A percentile compares a stretch with the other conserved stretches of the same genome.
phyloP scores from a whole-genome alignment of 1,284 basidiomycete genomes.

The Trametes sp. region DNA sequence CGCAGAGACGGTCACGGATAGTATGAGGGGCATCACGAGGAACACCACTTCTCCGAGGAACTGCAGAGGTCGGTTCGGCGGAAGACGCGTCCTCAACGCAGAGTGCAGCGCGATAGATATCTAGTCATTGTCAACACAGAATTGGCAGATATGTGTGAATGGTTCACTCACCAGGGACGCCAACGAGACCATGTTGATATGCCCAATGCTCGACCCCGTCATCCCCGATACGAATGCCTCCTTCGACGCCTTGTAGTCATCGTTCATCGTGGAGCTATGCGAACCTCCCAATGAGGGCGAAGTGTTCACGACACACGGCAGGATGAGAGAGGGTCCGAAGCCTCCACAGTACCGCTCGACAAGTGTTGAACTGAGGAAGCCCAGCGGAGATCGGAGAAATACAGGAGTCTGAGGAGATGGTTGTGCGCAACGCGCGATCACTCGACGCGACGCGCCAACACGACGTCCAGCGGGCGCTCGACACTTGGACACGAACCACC shows the following conservation, averaged over 20 bases:
- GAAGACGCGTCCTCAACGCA: conserved; percentile 56
- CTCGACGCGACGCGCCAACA: no score
- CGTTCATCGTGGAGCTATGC: conserved; percentile 13
- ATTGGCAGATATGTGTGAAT: background rate
- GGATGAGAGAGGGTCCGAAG: no score
- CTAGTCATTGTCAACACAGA: conserved; percentile 50
- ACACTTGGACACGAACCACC: background rate
- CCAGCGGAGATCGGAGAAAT: no score
- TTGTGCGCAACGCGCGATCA: background rate
- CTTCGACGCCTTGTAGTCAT: conserved; percentile 82
- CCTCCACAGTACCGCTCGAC: no score
- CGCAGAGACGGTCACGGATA: conserved; percentile 83
- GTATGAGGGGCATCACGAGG: conserved; percentile 78
- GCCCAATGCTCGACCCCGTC: conserved; percentile 78
- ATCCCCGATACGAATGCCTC: conserved; percentile 88
- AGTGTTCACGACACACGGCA: no score
- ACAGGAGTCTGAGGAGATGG: no score
- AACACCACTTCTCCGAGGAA: conserved; percentile 69
- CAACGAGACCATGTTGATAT: conserved; percentile 78
- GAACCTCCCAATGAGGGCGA: no score
- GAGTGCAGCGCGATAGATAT: conserved; percentile 77
- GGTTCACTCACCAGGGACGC: conserved; percentile 68
- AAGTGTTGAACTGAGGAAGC: no score
- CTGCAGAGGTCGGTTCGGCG: conserved; percentile 44
- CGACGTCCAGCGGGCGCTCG: background rate